phyloP scores from a whole-genome alignment of 2,329 filamentous ascomycete genomes.

The Lasiodiplodia gonubiensis region DNA sequence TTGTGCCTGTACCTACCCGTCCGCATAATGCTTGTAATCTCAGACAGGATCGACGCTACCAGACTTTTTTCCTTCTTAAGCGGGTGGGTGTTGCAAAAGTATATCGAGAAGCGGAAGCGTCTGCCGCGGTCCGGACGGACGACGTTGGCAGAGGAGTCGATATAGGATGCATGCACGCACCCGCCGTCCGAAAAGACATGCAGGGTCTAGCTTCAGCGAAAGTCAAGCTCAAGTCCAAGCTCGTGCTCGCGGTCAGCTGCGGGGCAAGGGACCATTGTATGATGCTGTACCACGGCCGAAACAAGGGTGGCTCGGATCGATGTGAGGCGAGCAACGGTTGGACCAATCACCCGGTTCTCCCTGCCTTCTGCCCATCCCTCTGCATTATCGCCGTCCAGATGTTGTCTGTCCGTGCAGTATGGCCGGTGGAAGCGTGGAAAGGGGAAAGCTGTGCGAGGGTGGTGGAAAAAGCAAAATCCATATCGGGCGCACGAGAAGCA shows the following conservation, averaged over 20 bases:
- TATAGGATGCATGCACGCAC: slow-evolving; percentile 1
- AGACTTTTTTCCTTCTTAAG: neutral
- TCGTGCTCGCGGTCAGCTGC: neutral
- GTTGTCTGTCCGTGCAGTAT: too few species aligned
- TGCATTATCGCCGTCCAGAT: slow-evolving; percentile 21
- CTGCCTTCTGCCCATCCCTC: neutral
- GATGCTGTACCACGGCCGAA: slow-evolving; percentile 3
- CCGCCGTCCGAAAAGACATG: slow-evolving; percentile 15
- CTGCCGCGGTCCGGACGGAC: neutral
- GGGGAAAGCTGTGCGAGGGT: neutral
- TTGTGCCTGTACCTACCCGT: neutral
- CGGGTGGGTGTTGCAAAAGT: neutral
- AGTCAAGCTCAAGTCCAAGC: neutral
- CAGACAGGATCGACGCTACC: neutral
- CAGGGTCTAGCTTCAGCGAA: slow-evolving; percentile 3
- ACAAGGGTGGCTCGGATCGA: neutral
- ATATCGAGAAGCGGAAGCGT: neutral
- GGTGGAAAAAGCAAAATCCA: neutral
- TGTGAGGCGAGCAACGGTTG: neutral
- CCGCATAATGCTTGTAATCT: neutral
- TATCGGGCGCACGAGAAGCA: neutral
- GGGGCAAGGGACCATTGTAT: neutral
- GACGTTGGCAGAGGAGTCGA: slow-evolving; percentile 3
- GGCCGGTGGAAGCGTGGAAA: neutral
- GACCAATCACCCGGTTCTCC: neutral